These are phyloP conservation scores for Aspergillus fischeri DNA, from an alignment of 2,329 filamentous ascomycete genomes.

Conservation along the genomic window DNA sequence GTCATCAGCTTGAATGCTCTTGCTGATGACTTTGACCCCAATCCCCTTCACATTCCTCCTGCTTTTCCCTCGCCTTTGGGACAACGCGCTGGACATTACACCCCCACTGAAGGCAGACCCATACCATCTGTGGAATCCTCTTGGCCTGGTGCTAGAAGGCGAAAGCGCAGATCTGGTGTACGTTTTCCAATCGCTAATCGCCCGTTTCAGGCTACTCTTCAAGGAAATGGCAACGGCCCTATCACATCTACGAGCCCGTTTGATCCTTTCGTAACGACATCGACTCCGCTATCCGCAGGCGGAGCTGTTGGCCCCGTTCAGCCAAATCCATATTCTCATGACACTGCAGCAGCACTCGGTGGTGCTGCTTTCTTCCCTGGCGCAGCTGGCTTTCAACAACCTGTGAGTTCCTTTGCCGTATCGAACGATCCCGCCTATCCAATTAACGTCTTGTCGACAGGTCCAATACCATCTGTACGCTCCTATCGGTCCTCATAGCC, in stretches of 20 bases:
- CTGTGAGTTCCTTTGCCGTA: conserved; percentile 44
- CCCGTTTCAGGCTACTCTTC: conserved; percentile 28
- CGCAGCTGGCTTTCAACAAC: conserved; percentile 58
- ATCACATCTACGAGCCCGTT: conserved; percentile 51
- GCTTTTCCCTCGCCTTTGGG: conserved; percentile 4
- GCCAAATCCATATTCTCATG: conserved; percentile 75
- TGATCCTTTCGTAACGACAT: conserved; percentile 62
- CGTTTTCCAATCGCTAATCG: conserved; percentile 14
- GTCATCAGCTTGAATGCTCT: conserved; percentile 20
- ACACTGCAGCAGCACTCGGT: conserved; percentile 54
- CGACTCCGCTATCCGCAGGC: conserved; percentile 50
- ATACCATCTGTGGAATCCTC: not conserved
- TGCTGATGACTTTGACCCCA: conserved; percentile 19
- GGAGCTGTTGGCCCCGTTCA: conserved; percentile 44
- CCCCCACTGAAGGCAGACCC: not conserved
- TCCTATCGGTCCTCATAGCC: conserved; percentile 74
- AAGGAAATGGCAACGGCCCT: conserved; percentile 47
- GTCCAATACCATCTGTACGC: conserved; percentile 92
- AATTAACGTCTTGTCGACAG: conserved; percentile 32
- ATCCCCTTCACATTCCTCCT: conserved; percentile 1
- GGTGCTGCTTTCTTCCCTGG: conserved; percentile 64
- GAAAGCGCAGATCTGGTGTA: conserved; percentile 9
- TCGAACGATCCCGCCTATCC: not conserved
- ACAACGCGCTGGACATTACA: conserved; percentile 2
- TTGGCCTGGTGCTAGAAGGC: not conserved